phyloP scores from a whole-genome alignment of 495 filamentous ascomycete genomes.

The Tuber umbilicatum region DNA sequence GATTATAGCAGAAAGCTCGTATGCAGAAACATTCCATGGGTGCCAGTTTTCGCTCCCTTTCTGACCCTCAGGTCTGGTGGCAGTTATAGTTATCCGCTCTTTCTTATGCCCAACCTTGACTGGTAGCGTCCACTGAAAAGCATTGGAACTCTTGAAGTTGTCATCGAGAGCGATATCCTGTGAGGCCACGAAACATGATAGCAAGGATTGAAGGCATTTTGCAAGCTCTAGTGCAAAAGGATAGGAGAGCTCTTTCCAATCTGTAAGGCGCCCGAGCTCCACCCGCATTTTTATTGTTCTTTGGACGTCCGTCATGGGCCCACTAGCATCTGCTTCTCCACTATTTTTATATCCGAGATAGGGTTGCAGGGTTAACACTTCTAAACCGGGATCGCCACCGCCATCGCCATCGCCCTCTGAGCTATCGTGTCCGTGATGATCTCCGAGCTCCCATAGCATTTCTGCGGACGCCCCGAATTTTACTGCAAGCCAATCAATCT shows the following conservation, averaged over 20 bases:
- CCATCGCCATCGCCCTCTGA: not conserved
- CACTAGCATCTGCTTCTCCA: not conserved
- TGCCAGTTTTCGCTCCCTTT: conserved; percentile 6
- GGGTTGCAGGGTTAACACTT: not conserved
- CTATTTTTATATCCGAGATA: not conserved
- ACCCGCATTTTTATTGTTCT: not conserved
- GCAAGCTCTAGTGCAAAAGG: not conserved
- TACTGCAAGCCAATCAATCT: conserved; percentile 48
- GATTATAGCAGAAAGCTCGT: conserved; percentile 13
- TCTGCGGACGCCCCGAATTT: conserved; percentile 2
- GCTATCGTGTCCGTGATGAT: not conserved
- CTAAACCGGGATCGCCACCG: not conserved
- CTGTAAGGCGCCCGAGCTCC: not conserved
- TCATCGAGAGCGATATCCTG: conserved; percentile 5
- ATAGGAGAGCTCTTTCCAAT: not conserved
- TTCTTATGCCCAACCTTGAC: not conserved
- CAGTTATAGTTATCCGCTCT: not conserved
- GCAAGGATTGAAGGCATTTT: not conserved
- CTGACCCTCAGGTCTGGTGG: not conserved
- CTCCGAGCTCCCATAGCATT: not conserved
- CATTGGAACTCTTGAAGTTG: not conserved
- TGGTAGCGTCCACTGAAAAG: conserved; percentile 5
- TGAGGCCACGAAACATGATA: not conserved
- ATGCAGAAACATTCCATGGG: conserved; percentile 6
- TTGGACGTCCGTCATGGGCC: not conserved